Base-by-base conservation (phyloP, 2,329 filamentous ascomycete genomes). In the Lizonia empirigonia region DNA sequence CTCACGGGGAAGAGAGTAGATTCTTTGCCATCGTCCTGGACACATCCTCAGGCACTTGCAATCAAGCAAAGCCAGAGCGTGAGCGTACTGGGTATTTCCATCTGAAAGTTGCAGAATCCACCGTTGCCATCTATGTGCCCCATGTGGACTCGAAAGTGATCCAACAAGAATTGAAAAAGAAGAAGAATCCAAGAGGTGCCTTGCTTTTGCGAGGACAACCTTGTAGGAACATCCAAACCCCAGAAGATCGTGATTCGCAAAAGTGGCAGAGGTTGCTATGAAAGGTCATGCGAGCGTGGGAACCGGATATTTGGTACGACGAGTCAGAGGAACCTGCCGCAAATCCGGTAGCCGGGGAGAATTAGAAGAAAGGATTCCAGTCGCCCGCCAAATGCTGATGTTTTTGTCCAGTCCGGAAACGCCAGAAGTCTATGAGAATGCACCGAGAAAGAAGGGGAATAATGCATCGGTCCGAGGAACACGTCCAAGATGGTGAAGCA, bases 361-460 rank as follows among this genome's bases (percentile, higher is more conserved):
- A 55, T 49, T 32, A 39, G 35, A 48, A 53, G 32, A 44, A 46
- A 39, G 55, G 26, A 30, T 39, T 32, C 40, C 59, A 58, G 52
- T 58, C 50, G 49, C 59, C 61, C 51, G 53, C 59, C 54, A 50
- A 44, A 65, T 65, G 63, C 63, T 64, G 44, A 63, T 52, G 59
- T 54, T 64, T 63, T 65, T 58, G 45, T 59, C 54, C 40, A 56
- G 47, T 51, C 58, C 45, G 27, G 27, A 38, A 65, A 63, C 61
- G 61, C 63, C 63, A 35, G 34, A 44, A 62, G 53, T 65, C 59
- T 64, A 59, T 56, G 49, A 51, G 51, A 58, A 64, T 64, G 63
- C 59, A 63, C 37, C 49, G 51, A 58, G 45, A 57, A 50, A 51
- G 56, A 55, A 36, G 53, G 58, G 56, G 60, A 67, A 63, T 63